phyloP scores from a whole-genome alignment of 129 eudicot species.

The Chrysanthemum seticuspe region DNA sequence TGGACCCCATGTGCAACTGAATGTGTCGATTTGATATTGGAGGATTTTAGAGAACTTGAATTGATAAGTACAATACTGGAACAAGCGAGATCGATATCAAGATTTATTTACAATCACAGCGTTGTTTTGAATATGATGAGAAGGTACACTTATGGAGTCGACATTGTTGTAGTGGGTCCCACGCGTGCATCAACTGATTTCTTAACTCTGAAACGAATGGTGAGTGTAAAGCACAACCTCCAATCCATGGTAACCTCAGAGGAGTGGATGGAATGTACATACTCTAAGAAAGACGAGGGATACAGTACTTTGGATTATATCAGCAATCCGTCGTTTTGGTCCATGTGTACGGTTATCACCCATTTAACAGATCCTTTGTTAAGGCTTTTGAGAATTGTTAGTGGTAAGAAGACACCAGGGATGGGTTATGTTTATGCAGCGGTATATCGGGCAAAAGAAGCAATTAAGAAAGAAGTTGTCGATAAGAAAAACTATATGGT shows the following conservation, averaged over 20 bases:
- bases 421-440: conserved; percentile 94
- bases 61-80: conserved; percentile 63
- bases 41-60: conserved; percentile 72
- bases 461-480: conserved; percentile 67
- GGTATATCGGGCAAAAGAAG: conserved; percentile 79
- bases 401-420: conserved; percentile 70
- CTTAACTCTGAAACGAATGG: conserved; percentile 68
- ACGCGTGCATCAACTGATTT: conserved; percentile 62
- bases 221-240: conserved; percentile 63
- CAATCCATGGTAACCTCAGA: conserved; percentile 87
- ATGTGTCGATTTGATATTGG: conserved; percentile 70
- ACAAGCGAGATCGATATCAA: conserved; percentile 74
- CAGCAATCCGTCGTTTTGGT: conserved; percentile 79
- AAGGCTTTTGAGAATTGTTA: conserved; percentile 62
- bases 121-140: conserved; percentile 81
- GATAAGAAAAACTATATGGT: conserved; percentile 59
- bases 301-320: conserved; percentile 57
- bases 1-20: conserved; percentile 94
- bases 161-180: conserved; percentile 64
- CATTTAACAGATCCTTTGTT: conserved; percentile 69
- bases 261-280: conserved; percentile 89
- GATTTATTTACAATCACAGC: conserved; percentile 69
- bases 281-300: conserved; percentile 72
- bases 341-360: conserved; percentile 58
- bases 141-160: conserved; percentile 75